phyloP scores from a whole-genome alignment of 1,284 basidiomycete genomes.

The Rhizopogon hawkerae region DNA sequence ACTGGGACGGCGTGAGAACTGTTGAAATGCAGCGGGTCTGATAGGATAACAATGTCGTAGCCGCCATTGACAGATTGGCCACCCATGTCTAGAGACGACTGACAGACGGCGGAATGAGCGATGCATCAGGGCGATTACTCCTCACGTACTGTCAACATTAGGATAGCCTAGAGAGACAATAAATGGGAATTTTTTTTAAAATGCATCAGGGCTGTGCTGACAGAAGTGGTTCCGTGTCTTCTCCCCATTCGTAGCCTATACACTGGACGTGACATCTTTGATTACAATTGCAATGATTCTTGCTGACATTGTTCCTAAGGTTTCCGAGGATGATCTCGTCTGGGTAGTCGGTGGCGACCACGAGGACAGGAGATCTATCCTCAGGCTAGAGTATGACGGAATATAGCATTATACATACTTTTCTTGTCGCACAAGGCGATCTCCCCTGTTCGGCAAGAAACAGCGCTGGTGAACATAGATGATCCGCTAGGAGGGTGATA shows the following conservation, averaged over 20 bases:
- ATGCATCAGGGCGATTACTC: neutral
- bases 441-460: constrained; percentile 50
- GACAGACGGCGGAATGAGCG: constrained; percentile 5
- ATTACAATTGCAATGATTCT: constrained; percentile 35
- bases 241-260: constrained; percentile 58
- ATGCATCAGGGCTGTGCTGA: constrained; percentile 25
- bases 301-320: constrained; percentile 42
- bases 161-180: too few species aligned
- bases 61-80: constrained; percentile 42
- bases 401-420: constrained; percentile 25
- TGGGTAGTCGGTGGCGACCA: constrained; percentile 61
- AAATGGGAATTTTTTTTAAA: too few species aligned
- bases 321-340: constrained; percentile 53
- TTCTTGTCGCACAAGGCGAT: constrained; percentile 32
- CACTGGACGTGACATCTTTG: constrained; percentile 36
- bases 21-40: constrained; percentile 63
- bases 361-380: constrained; percentile 34
- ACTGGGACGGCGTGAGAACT: constrained; percentile 51
- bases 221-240: constrained; percentile 39
- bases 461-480: constrained; percentile 61
- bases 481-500: constrained; percentile 62
- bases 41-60: constrained; percentile 57
- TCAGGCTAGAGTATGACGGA: constrained; percentile 9
- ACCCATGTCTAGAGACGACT: constrained; percentile 11
- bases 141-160: too few species aligned